phyloP scores from a whole-genome alignment of 2,329 filamentous ascomycete species.

The Lecanicillium sp. region DNA sequence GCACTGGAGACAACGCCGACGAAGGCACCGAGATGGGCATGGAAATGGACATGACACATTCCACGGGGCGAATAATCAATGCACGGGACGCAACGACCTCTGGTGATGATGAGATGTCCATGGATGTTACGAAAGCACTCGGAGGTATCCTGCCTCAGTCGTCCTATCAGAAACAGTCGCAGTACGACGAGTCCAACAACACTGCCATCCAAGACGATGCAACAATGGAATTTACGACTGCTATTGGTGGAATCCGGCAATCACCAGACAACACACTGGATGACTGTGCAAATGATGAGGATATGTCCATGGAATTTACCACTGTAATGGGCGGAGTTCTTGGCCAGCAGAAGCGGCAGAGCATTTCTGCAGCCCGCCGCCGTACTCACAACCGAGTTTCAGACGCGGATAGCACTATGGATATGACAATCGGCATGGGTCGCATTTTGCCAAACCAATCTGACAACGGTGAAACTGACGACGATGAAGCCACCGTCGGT shows the following conservation, averaged over 20 bases:
- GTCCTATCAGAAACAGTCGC: conserved; percentile 5
- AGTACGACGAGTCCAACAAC: conserved; percentile 3
- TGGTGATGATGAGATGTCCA: conserved; percentile 68
- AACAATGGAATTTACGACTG: conserved; percentile 8
- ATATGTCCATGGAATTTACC: conserved; percentile 25
- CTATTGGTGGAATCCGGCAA: conserved; percentile 7
- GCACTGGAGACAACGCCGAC: conserved; percentile 6
- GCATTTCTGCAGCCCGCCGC: conserved; percentile 2
- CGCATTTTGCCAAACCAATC: conserved; percentile 44
- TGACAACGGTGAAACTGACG: conserved; percentile 45
- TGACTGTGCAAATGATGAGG: conserved; percentile 18
- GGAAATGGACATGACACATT: conserved; percentile 50
- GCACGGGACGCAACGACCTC: conserved; percentile 33
- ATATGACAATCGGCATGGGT: conserved; percentile 73
- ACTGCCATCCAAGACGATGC: conserved; percentile 2
- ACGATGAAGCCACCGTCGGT: conserved; percentile 35
- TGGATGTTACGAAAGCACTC: conserved; percentile 84
- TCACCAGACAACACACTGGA: conserved; percentile 1
- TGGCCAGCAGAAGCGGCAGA: conserved; percentile 4
- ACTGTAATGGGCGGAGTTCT: conserved; percentile 9
- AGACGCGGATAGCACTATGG: conserved; percentile 53
- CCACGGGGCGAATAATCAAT: conserved; percentile 46
- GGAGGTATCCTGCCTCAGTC: conserved; percentile 63
- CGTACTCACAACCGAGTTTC: conserved; percentile 2
- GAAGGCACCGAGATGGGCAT: conserved; percentile 29